phyloP scores from a whole-genome alignment of 2,329 filamentous ascomycete genomes.

The Aspergillus sp. region DNA sequence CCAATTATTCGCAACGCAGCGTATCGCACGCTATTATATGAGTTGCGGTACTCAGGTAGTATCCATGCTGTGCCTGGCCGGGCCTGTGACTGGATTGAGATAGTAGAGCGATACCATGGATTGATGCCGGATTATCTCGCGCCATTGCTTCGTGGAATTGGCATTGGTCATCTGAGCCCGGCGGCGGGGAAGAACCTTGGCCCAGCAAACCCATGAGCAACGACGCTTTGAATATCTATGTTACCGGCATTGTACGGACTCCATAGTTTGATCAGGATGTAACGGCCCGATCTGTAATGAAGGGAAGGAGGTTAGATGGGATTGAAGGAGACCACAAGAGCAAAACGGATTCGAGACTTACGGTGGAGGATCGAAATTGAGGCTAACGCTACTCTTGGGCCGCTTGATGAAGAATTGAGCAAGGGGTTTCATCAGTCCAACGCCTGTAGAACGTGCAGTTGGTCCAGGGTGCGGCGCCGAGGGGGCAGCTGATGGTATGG shows the following conservation, averaged over 20 bases:
- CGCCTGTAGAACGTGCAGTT: conserved; percentile 4
- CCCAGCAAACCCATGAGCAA: conserved; percentile 80
- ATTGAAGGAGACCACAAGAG: background rate
- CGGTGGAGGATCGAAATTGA: conserved; percentile 64
- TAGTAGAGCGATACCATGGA: too few relatives aligned
- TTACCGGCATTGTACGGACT: conserved; percentile 72
- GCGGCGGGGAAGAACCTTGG: conserved; percentile 78
- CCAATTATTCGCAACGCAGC: too few relatives aligned
- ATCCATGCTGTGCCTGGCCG: too few relatives aligned
- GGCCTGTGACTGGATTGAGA: too few relatives aligned
- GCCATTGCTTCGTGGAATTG: too few relatives aligned
- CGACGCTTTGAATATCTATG: conserved; percentile 86
- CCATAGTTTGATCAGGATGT: conserved; percentile 88
- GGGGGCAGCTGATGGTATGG: conserved; percentile 18
- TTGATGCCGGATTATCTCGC: too few relatives aligned
- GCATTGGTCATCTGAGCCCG: conserved; percentile 52
- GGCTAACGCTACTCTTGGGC: conserved; percentile 79
- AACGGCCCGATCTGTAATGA: conserved; percentile 65
- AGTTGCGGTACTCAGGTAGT: too few relatives aligned
- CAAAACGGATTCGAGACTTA: conserved; percentile 24
- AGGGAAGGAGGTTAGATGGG: conserved; percentile 10
- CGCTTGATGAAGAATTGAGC: conserved; percentile 82
- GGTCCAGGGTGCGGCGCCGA: conserved; percentile 10
- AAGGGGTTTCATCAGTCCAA: conserved; percentile 65
- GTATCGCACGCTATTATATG: too few relatives aligned